These are phyloP conservation scores for Phalaenopsis aphrodite DNA, from an alignment of 106 monocot species.

Conservation along the genomic window DNA sequence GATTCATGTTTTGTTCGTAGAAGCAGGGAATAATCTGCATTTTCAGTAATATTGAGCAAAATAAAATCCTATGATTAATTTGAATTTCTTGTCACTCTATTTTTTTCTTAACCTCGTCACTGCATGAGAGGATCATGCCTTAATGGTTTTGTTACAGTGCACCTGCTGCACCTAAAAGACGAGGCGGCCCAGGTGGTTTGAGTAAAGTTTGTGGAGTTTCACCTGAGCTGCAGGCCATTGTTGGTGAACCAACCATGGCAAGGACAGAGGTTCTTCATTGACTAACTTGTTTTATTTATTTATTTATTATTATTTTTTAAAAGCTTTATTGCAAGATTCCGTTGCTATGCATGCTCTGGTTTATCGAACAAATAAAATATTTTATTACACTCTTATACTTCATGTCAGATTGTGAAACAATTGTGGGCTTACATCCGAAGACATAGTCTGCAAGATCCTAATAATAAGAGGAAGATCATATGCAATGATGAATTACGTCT, in stretches of 20 bases:
- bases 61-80: background rate
- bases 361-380: background rate
- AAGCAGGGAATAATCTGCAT: background rate
- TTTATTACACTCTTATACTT: background rate
- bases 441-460: conserved; percentile 93
- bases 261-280: conserved; percentile 58
- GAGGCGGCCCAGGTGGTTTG: conserved; percentile 85
- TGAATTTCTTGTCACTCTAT: background rate
- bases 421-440: conserved; percentile 90
- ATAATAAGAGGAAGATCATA: conserved; percentile 88
- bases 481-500: conserved; percentile 86
- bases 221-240: conserved; percentile 80
- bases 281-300: background rate
- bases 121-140: background rate
- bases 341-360: background rate
- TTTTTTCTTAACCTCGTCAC: background rate
- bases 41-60: background rate
- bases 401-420: conserved; percentile 83
- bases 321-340: background rate
- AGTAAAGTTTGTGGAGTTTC: conserved; percentile 93
- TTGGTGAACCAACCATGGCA: conserved; percentile 89
- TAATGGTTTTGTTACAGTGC: conserved; percentile 26
- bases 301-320: too few relatives aligned
- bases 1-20: background rate
- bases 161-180: conserved; percentile 48